Evolutionary conservation across 306 rosid species (phyloP).

Genomic region (Psophocarpus tetragonolobus): DNA sequence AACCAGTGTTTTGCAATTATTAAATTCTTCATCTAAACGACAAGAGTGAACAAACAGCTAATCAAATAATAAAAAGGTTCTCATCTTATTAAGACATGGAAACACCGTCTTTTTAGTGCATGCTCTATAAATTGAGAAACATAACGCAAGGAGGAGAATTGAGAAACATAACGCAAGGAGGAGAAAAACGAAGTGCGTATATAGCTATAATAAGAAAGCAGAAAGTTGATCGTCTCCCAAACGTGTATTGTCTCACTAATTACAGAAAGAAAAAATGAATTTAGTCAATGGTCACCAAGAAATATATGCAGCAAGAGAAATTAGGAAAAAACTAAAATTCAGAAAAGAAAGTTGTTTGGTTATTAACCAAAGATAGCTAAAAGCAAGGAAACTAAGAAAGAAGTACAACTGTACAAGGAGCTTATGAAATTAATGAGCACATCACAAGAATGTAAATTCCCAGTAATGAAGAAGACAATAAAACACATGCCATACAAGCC

Average conservation of each 20-base stretch:
- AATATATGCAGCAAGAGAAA: conserved; percentile 30
- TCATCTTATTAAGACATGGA: not conserved
- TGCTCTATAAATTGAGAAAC: conserved; percentile 7
- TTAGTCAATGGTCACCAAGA: conserved; percentile 25
- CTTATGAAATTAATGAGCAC: conserved; percentile 32
- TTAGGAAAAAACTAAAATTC: conserved; percentile 49
- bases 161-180: not conserved
- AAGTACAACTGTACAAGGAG: conserved; percentile 9
- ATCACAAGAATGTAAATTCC: conserved; percentile 23
- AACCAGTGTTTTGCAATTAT: conserved; percentile 1
- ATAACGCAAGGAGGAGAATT: not conserved
- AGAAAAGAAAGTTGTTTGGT: conserved; percentile 52
- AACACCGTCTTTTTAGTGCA: not conserved
- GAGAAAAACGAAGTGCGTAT: not conserved
- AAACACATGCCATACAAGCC: conserved; percentile 17
- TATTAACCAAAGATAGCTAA: conserved; percentile 51
- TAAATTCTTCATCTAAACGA: not conserved
- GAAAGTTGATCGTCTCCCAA: conserved; percentile 15
- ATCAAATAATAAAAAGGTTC: conserved; percentile 16
- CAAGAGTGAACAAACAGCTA: not conserved
- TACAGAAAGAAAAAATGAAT: conserved; percentile 42
- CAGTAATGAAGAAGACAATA: not conserved
- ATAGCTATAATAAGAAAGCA: conserved; percentile 40
- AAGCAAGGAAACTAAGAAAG: conserved; percentile 20
- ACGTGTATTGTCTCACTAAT: conserved; percentile 43